These are phyloP conservation scores for Calendula officinalis DNA, from an alignment of 129 eudicot genomes.

Conservation along the genomic window DNA sequence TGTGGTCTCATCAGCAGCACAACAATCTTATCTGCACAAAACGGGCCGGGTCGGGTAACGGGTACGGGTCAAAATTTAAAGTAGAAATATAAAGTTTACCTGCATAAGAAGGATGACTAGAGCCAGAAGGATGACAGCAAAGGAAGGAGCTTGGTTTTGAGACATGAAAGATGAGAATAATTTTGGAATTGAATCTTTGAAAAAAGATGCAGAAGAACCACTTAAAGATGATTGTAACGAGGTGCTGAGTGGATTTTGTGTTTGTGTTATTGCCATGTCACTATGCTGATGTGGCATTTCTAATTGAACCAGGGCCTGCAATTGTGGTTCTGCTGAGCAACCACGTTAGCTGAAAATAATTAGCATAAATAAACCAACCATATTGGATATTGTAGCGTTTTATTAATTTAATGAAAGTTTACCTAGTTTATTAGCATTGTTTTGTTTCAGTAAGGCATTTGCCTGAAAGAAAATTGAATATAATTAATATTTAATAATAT, in stretches of 20 bases:
- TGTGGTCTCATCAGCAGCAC: conserved; percentile 75
- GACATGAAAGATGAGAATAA: conserved; percentile 42
- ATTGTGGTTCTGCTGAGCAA: conserved; percentile 30
- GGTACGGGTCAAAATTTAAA: too few relatives aligned
- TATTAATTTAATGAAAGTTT: not conserved
- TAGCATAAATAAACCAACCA: not conserved
- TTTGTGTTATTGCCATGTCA: conserved; percentile 29
- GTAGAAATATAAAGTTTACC: conserved; percentile 37
- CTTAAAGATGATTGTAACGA: conserved; percentile 19
- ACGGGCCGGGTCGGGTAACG: too few relatives aligned
- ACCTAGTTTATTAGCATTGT: conserved; percentile 64
- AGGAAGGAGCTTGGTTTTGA: conserved; percentile 44
- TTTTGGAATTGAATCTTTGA: conserved; percentile 44
- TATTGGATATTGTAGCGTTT: not conserved
- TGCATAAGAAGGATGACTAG: conserved; percentile 81
- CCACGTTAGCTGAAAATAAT: conserved; percentile 28
- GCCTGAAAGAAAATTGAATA: conserved; percentile 53
- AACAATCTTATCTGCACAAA: conserved; percentile 70
- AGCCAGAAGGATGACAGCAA: conserved; percentile 55
- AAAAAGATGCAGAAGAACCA: conserved; percentile 17
- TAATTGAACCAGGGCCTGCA: conserved; percentile 22
- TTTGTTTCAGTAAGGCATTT: conserved; percentile 59
- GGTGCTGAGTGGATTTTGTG: conserved; percentile 27
- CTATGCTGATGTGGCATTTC: conserved; percentile 25
- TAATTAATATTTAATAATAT: not conserved